Evolutionary conservation across 306 rosid species (phyloP).

Genomic region (Fragaria vesca): DNA sequence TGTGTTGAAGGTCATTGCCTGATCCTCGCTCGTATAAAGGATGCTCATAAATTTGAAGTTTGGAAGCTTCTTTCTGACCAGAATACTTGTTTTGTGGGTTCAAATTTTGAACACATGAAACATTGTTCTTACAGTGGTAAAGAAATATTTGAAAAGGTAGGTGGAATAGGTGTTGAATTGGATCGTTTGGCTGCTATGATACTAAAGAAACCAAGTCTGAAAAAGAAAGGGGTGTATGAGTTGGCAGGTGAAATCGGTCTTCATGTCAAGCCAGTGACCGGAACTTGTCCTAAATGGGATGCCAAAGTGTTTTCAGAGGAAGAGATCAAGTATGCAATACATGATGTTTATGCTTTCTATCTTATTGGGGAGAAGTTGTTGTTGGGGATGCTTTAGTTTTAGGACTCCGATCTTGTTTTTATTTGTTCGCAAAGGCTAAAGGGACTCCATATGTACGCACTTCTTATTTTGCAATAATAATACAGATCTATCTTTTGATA

Average conservation of each 20-base stretch:
- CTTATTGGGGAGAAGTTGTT: not conserved
- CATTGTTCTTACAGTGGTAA: too few relatives aligned
- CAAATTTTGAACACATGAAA: not conserved
- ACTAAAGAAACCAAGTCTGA: not conserved
- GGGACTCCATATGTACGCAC: not conserved
- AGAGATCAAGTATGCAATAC: not conserved
- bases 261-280: not conserved
- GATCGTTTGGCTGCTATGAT: slow-evolving; percentile 12
- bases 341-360: not conserved
- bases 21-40: not conserved
- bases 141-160: too few relatives aligned
- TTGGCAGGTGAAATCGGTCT: slow-evolving; percentile 17
- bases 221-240: not conserved
- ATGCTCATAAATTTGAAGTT: not conserved
- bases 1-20: not conserved
- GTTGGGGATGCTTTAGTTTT: not conserved
- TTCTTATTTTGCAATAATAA: not conserved
- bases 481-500: too few relatives aligned
- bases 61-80: too few relatives aligned
- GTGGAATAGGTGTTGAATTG: not conserved
- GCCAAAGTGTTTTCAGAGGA: not conserved
- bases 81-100: not conserved
- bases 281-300: not conserved
- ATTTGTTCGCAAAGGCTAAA: not conserved
- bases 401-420: not conserved